Evolutionary conservation across 1,139 yeast species (phyloP).

Genomic region (Yamadazyma friedrichii): DNA sequence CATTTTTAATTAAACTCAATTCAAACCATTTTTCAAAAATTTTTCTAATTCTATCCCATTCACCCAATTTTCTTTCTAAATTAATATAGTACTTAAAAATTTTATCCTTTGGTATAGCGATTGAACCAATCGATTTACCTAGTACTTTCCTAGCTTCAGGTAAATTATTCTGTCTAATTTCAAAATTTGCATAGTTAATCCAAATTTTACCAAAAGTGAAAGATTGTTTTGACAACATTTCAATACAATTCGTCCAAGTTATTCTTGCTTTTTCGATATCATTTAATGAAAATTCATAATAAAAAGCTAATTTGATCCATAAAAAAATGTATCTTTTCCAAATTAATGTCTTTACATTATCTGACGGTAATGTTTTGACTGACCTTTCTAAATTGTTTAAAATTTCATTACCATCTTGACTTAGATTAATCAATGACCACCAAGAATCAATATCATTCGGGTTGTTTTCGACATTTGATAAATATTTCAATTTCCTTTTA

Average conservation of each 20-base stretch:
- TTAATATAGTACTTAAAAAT: conserved; percentile 64
- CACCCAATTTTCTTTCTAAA: conserved; percentile 57
- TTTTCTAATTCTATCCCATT: conserved; percentile 75
- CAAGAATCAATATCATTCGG: conserved; percentile 72
- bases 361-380: conserved; percentile 32
- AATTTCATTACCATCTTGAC: conserved; percentile 24
- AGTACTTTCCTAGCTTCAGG: conserved; percentile 62
- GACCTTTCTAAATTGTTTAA: conserved; percentile 48
- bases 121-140: conserved; percentile 68
- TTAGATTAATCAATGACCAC: conserved; percentile 68
- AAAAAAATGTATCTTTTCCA: conserved; percentile 74
- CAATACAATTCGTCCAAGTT: conserved; percentile 50
- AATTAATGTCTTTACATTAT: conserved; percentile 32
- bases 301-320: conserved; percentile 67
- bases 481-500: conserved; percentile 59
- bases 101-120: conserved; percentile 44
- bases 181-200: conserved; percentile 72
- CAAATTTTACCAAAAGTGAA: conserved; percentile 76
- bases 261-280: conserved; percentile 48
- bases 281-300: conserved; percentile 53
- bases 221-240: conserved; percentile 52
- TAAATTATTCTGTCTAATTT: conserved; percentile 56
- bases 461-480: conserved; percentile 41
- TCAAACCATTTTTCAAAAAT: conserved; percentile 71
- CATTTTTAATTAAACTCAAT: conserved; percentile 50